Conservation (phyloP, 31 red algal species). For the Endocladia muricata region DNA sequence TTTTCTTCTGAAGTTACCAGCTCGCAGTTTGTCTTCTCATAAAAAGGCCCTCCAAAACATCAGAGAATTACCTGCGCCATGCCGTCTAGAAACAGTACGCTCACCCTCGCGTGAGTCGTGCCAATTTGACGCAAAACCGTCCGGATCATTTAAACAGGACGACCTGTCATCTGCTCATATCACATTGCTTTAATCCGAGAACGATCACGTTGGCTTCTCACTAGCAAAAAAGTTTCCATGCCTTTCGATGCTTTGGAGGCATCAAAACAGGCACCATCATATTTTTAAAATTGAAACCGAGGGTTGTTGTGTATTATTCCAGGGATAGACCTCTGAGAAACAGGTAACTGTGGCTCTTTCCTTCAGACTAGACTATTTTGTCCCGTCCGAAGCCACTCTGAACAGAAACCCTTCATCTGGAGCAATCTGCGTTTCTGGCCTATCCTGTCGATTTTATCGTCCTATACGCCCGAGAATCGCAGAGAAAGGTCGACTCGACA, state of each 20-base stretch:
- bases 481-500: not conserved
- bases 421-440: not conserved
- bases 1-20: slow-evolving; percentile 6
- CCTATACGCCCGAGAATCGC: not conserved
- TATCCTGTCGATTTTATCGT: not conserved
- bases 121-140: not conserved
- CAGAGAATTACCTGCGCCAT: not conserved
- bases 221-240: not conserved
- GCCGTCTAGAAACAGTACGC: not conserved
- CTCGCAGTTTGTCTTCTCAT: not conserved
- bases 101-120: not conserved
- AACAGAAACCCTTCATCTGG: not conserved
- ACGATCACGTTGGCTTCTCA: not conserved
- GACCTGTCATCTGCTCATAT: not conserved
- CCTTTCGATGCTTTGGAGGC: not conserved
- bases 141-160: not conserved
- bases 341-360: not conserved
- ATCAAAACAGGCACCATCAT: not conserved
- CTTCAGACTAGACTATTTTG: not conserved
- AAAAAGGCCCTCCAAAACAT: slow-evolving; percentile 13
- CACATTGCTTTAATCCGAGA: not conserved
- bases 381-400: not conserved
- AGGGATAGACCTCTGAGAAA: not conserved
- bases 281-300: not conserved
- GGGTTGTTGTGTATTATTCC: not conserved